Base-by-base conservation (phyloP, 2,329 filamentous ascomycete species). In the Salinomyces thailandicus region DNA sequence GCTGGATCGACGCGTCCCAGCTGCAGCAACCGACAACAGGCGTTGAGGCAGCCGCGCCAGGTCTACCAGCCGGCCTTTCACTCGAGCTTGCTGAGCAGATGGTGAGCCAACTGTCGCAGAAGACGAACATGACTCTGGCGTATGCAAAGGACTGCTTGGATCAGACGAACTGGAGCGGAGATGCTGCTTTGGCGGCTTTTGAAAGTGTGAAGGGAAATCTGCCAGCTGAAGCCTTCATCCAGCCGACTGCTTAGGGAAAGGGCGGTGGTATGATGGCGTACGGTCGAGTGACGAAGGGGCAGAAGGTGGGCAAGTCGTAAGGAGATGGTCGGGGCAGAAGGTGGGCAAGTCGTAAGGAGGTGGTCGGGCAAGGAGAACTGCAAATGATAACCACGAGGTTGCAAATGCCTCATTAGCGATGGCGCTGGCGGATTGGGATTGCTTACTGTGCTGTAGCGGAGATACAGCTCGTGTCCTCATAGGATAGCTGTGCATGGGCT, bases 111-210 rank as follows among this genome's bases (percentile, higher is more conserved):
- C 71, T 95, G 35, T 80, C 77, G 46, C 77, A 76, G 46, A 77
- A 77, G 51, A 94, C 87, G 1, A 76, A 78, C 39, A 85, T 98
- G 77, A 91, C 76, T 6, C 62, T 78, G 7, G 69, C 82, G 40
- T 93, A 82, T 57, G 81, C 86, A 1, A 73, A 79, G 48, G 73
- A 93, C 68, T 95, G 89, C 51, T 68, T 96, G 12, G 71, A 75
- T 2, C 77, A 86, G 41, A 84, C 80, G 38, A 73, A 71, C 24
- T 96, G 86, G 85, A 75, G 93, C 55, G 75, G 87, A 33, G 73
- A 82, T 24, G 72, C 74, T 46, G 89, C 87, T 2, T 63, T 87
- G 47, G 66, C 71, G 36, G 75, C 83, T 19, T 95, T 94, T 55
- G 73, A 79, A 44, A 73, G 79, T 47, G 77, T 83, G 39, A 85